These are phyloP conservation scores for Kwoniella sp. DNA, from an alignment of 768 basidiomycete species.

Conservation along the genomic window DNA sequence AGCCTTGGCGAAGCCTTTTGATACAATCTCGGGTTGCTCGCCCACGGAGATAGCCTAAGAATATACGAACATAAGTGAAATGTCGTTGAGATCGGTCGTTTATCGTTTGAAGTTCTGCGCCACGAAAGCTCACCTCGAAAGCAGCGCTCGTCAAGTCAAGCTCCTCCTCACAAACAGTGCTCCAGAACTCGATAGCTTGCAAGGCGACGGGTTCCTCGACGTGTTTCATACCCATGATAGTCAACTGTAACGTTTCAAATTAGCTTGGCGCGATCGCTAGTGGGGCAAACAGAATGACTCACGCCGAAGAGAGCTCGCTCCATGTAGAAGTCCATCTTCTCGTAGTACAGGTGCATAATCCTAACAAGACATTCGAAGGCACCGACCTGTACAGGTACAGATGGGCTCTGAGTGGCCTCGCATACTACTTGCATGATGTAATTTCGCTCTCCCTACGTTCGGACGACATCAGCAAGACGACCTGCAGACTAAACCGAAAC, in stretches of 20 bases:
- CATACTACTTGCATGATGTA: slow-evolving; percentile 99
- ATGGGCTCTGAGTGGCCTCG: slow-evolving; percentile 87
- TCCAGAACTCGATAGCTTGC: slow-evolving; percentile 99
- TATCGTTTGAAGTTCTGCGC: slow-evolving; percentile 14
- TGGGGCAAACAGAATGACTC: slow-evolving; percentile 52
- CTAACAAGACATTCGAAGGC: slow-evolving; percentile 93
- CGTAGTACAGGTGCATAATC: slow-evolving; percentile 98
- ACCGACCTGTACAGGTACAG: slow-evolving; percentile 84
- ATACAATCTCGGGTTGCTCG: slow-evolving; percentile 70
- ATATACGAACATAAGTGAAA: neutral
- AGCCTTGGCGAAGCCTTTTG: slow-evolving; percentile 87
- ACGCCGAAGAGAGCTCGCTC: slow-evolving; percentile 97
- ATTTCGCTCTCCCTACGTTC: slow-evolving; percentile 86
- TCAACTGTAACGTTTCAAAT: slow-evolving; percentile 63
- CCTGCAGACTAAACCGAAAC: neutral
- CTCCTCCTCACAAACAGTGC: slow-evolving; percentile 97
- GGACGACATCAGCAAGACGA: slow-evolving; percentile 11
- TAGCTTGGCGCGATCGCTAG: neutral
- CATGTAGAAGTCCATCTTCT: slow-evolving; percentile 99
- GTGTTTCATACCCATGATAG: slow-evolving; percentile 97
- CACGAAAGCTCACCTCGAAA: slow-evolving; percentile 72
- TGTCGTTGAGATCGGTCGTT: neutral
- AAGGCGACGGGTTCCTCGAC: slow-evolving; percentile 84
- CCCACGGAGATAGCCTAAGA: slow-evolving; percentile 82
- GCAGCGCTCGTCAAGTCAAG: slow-evolving; percentile 88